phyloP scores from a whole-genome alignment of 176 grass and related monocot species.

The Triticum aestivum region DNA sequence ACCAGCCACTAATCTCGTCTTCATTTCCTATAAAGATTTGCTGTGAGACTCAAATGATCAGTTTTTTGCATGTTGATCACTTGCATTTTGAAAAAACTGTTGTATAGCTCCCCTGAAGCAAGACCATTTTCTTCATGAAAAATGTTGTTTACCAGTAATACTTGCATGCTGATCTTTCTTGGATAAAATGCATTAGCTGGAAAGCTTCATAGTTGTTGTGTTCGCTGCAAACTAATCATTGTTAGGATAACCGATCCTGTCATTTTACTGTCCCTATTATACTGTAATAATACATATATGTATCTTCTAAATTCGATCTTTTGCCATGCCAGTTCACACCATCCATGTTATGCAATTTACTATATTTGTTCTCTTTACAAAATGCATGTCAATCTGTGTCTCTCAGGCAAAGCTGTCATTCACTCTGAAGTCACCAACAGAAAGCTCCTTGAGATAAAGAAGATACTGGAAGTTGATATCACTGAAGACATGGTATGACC shows the following conservation, averaged over 20 bases:
- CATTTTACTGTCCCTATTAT: background rate
- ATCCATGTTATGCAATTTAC: background rate
- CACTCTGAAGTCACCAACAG: slow-evolving; percentile 83
- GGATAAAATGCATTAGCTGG: background rate
- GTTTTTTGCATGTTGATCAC: background rate
- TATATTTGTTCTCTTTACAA: background rate
- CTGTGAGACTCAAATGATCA: slow-evolving; percentile 1
- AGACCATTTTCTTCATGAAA: slow-evolving; percentile 2
- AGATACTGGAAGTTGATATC: slow-evolving; percentile 50
- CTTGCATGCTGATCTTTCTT: slow-evolving; percentile 5
- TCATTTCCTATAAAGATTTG: background rate
- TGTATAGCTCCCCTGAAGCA: background rate
- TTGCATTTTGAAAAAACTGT: background rate
- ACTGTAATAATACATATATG: background rate
- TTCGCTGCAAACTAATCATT: background rate
- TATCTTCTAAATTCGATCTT: background rate
- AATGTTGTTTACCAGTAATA: background rate
- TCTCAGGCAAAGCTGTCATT: slow-evolving; percentile 78
- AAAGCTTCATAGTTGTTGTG: background rate
- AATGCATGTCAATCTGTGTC: slow-evolving; percentile 3
- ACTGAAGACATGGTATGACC: slow-evolving; percentile 44
- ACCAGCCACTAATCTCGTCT: background rate
- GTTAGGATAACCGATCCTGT: background rate
- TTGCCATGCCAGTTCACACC: background rate
- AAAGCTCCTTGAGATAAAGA: slow-evolving; percentile 81